Conservation (phyloP, 2,329 filamentous ascomycete genomes). For the Fusarium neocosmosporiellum region DNA sequence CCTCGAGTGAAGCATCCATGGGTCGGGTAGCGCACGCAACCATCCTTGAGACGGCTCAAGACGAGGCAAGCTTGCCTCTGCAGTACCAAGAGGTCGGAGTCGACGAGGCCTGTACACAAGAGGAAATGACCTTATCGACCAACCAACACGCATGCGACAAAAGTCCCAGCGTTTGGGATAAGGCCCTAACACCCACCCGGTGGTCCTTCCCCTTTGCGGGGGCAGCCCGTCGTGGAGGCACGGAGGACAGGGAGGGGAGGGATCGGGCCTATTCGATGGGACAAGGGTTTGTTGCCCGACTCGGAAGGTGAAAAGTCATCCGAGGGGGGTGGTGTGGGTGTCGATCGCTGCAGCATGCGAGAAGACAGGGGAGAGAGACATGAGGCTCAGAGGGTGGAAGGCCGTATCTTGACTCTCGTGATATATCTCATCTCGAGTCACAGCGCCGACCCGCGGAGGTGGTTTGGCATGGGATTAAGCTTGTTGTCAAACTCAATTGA, state of each 20-base stretch:
- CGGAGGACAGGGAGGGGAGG: neutral
- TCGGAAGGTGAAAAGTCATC: conserved; percentile 29
- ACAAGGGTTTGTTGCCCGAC: conserved; percentile 14
- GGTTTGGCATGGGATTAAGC: neutral
- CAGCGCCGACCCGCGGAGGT: neutral
- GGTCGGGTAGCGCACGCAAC: conserved; percentile 1
- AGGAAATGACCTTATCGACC: conserved; percentile 31
- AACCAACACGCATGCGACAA: conserved; percentile 15
- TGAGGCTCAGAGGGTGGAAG: neutral
- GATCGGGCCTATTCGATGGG: conserved; percentile 30
- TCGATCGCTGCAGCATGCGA: neutral
- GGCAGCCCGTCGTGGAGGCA: conserved; percentile 9
- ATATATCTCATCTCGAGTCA: neutral
- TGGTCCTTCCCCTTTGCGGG: conserved; percentile 27
- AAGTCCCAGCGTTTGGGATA: conserved; percentile 18
- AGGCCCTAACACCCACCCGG: neutral
- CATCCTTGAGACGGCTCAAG: conserved; percentile 9
- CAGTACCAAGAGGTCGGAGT: neutral
- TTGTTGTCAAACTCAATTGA: neutral
- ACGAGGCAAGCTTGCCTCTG: neutral
- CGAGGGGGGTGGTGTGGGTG: neutral
- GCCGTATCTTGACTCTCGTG: neutral
- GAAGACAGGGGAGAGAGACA: neutral
- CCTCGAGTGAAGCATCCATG: conserved; percentile 4
- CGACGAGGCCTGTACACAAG: neutral